These are phyloP conservation scores for Coemansia aciculifera DNA, from an alignment of 192 early-diverging fungal species.

Conservation along the genomic window DNA sequence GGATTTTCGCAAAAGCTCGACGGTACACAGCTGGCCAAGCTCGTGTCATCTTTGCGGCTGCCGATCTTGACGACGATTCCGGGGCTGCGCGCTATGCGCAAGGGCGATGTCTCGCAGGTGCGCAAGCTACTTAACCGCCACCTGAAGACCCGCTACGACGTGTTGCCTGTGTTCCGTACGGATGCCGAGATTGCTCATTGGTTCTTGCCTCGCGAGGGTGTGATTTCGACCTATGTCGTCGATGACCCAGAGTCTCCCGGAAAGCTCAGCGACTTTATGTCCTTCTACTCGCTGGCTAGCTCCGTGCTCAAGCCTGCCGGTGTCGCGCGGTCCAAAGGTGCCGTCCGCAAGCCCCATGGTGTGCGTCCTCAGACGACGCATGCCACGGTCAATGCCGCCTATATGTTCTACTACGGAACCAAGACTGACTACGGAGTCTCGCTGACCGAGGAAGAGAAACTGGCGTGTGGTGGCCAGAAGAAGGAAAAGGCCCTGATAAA, in stretches of 20 bases:
- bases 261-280: conserved; percentile 83
- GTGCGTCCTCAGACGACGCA: background rate
- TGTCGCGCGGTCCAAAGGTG: conserved; percentile 21
- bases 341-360: conserved; percentile 2
- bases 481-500: conserved; percentile 44
- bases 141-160: conserved; percentile 59
- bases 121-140: conserved; percentile 75
- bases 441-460: conserved; percentile 41
- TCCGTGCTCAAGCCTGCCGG: conserved; percentile 75
- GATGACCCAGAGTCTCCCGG: conserved; percentile 64
- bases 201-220: conserved; percentile 79
- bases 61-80: conserved; percentile 53
- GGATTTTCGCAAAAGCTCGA: conserved; percentile 83
- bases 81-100: conserved; percentile 79
- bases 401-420: conserved; percentile 91
- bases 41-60: conserved; percentile 21
- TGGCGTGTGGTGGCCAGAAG: conserved; percentile 42
- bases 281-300: conserved; percentile 95
- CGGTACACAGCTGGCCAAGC: conserved; percentile 25
- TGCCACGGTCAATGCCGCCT: conserved; percentile 82
- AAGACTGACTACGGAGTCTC: conserved; percentile 43
- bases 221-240: conserved; percentile 95
- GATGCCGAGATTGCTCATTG: conserved; percentile 91
- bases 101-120: conserved; percentile 74
- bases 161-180: conserved; percentile 71